Conservation (phyloP, 495 filamentous ascomycete genomes). For the Sphaerosporella brunnea region DNA sequence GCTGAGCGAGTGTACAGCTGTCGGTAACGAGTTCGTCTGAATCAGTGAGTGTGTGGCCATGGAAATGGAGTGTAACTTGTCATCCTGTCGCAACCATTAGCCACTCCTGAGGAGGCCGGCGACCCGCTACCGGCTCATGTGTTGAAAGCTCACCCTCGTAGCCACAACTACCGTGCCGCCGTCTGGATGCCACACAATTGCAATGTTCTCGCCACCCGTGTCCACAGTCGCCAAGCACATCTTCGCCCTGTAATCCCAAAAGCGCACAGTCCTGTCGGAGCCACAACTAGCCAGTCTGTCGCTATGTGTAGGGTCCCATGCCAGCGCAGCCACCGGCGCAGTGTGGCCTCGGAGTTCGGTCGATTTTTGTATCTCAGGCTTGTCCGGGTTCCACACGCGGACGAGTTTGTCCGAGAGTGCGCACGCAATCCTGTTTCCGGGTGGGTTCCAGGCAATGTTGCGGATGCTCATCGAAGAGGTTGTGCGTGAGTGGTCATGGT, state of each 20-base stretch:
- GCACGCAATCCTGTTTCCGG: conserved; percentile 66
- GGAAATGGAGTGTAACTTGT: conserved; percentile 23
- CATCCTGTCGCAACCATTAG: too few species aligned
- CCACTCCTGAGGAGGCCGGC: too few species aligned
- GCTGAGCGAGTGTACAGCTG: conserved; percentile 45
- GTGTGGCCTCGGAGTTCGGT: conserved; percentile 74
- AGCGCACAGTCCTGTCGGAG: conserved; percentile 64
- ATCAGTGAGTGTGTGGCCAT: conserved; percentile 2
- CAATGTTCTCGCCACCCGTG: conserved; percentile 62
- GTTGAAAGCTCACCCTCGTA: conserved; percentile 48
- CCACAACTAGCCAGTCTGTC: conserved; percentile 76
- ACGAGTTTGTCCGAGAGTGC: conserved; percentile 66
- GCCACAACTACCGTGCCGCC: conserved; percentile 68
- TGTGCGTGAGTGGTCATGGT: conserved; percentile 19
- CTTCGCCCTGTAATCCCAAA: conserved; percentile 53
- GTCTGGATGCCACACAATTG: conserved; percentile 74
- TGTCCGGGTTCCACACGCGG: conserved; percentile 84
- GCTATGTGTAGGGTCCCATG: conserved; percentile 78
- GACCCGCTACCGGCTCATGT: too few species aligned
- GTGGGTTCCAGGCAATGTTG: conserved; percentile 75
- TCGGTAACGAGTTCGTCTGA: conserved; percentile 56
- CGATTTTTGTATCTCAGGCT: conserved; percentile 56
- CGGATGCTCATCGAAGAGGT: conserved; percentile 30
- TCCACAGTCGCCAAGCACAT: conserved; percentile 15
- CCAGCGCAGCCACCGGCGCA: conserved; percentile 62